Evolutionary conservation across 257 asterid species (phyloP).

Genomic region (Gentiana straminea): DNA sequence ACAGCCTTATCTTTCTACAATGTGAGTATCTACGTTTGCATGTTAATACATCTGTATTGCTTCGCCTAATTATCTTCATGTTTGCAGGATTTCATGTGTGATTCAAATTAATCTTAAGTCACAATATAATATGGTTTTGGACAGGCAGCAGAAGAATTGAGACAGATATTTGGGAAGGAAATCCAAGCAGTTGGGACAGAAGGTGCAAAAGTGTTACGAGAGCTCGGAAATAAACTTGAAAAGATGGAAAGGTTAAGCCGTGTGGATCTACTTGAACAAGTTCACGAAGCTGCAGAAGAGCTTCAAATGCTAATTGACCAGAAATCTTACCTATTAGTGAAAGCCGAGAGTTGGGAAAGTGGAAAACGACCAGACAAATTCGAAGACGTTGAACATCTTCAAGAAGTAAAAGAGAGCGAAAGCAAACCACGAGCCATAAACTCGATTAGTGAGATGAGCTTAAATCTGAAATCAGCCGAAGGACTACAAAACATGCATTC

Average conservation of each 20-base stretch:
- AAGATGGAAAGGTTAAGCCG: slow-evolving; percentile 79
- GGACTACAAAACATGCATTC: slow-evolving; percentile 27
- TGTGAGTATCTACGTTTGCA: too few relatives aligned
- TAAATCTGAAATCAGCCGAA: slow-evolving; percentile 36
- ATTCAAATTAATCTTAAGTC: too few relatives aligned
- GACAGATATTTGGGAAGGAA: slow-evolving; percentile 53
- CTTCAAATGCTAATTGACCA: slow-evolving; percentile 72
- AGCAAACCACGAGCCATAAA: slow-evolving; percentile 30
- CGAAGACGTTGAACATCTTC: slow-evolving; percentile 45
- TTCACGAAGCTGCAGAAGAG: slow-evolving; percentile 89
- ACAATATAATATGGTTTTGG: neutral
- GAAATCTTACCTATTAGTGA: slow-evolving; percentile 77
- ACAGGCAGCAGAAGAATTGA: slow-evolving; percentile 72
- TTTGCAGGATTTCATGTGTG: too few relatives aligned
- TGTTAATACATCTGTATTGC: too few relatives aligned
- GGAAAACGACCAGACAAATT: slow-evolving; percentile 40
- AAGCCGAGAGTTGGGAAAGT: slow-evolving; percentile 73
- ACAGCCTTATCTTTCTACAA: too few relatives aligned
- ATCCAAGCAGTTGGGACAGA: slow-evolving; percentile 72
- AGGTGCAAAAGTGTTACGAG: slow-evolving; percentile 70
- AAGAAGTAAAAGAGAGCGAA: slow-evolving; percentile 63
- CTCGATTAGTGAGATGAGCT: slow-evolving; percentile 42
- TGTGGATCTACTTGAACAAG: slow-evolving; percentile 47
- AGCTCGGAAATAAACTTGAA: slow-evolving; percentile 77
- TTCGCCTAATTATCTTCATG: too few relatives aligned